Evolutionary conservation across 1,284 basidiomycete species (phyloP), one percentile per base, ranked within the genome.

Genomic region (Trichosporon asahii): DNA sequence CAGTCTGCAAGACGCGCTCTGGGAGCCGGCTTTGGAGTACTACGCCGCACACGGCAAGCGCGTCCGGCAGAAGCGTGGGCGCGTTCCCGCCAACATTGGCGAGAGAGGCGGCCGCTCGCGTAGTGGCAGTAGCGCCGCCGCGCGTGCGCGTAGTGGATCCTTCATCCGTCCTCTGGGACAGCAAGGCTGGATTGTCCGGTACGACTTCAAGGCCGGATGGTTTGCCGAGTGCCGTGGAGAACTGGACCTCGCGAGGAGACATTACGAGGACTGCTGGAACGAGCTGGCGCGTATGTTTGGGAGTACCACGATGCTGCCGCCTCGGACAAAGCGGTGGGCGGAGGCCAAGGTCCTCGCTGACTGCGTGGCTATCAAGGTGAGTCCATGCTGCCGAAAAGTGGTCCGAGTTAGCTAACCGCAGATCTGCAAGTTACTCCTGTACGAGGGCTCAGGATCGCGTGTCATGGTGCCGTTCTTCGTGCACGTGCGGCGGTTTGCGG

Each of bases 291-390:
- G 90, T 63, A 94, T 96, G 90, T 95, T 97, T 78, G 89, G 90
- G 0, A 93, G 92, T 3, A 91, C 92, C 3, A 89, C 89, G 0
- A 90, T 92, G 67, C 82, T 97, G 3, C 92, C 93, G 0, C 95
- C 96, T 3, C 88, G 95, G 2, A 98, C 95, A 0, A 98, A 98
- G 80, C 88, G 96, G 33, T 98, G 96, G 95, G 95, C 96, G 3
- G 96, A 99, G 83, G 96, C 95, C 1, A 98, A 97, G 79, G 96
- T 98, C 1, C 86, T 99, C 2, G 93, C 92, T 0, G 96, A 99
- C 79, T 92, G 92, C 75, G 90, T 96, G 70, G 92, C 90, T 70
- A 85, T 95, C 77, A 94, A 95, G 85, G 93, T 92, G 71, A 61
- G 85, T 33, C n/a, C n/a, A 9, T 33, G 6, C 7, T 8, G 31